Conservation (phyloP, 148 eudicot genomes). For the Selenicereus undatus region DNA sequence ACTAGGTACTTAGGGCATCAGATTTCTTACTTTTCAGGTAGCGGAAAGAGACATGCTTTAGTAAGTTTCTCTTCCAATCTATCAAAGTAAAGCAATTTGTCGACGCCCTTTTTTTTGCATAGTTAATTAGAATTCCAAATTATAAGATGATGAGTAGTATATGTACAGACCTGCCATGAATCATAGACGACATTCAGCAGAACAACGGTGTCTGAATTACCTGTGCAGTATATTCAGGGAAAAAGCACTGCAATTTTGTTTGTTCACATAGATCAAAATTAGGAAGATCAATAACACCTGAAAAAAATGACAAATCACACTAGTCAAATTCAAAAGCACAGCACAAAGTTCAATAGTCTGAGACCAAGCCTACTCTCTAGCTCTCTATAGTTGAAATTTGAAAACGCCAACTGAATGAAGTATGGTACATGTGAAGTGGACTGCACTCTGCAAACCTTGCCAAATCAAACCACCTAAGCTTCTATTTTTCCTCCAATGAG, state of each 20-base stretch:
- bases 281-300: neutral
- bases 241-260: constrained; percentile 65
- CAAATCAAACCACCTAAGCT: neutral
- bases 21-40: too few relatives aligned
- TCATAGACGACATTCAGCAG: constrained; percentile 76
- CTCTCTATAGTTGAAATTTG: neutral
- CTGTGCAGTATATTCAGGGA: constrained; percentile 68
- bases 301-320: too few relatives aligned
- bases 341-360: too few relatives aligned
- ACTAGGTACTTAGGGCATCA: too few relatives aligned
- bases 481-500: neutral
- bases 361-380: neutral
- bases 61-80: too few relatives aligned
- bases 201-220: constrained; percentile 61
- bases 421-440: neutral
- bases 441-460: neutral
- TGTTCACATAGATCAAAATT: neutral
- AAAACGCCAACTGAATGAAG: neutral
- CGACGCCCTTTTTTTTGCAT: too few relatives aligned
- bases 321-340: too few relatives aligned
- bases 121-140: too few relatives aligned
- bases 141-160: neutral
- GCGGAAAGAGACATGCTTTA: too few relatives aligned
- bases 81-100: neutral
- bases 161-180: constrained; percentile 74